Percentiles rank a stretch among this genome's conserved stretches.
phyloP scores from a whole-genome alignment of 345 rosid species.

The Salix dunnii region DNA sequence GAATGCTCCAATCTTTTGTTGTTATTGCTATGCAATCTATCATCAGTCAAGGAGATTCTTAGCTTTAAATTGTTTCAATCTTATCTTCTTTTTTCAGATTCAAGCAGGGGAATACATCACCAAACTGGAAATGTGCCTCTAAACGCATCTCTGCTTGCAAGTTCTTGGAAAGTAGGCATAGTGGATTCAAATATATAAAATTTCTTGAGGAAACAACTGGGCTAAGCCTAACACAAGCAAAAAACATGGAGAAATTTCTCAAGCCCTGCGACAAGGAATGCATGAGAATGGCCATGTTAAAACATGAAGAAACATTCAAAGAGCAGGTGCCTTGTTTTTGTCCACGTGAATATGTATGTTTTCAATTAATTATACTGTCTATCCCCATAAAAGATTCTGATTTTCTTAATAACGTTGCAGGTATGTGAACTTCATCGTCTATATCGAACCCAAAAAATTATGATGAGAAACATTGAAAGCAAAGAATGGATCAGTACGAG shows the following conservation, averaged over 20 bases:
- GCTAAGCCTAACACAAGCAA: not conserved
- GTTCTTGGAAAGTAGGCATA: not conserved
- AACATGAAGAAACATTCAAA: conserved; percentile 95
- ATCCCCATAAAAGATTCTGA: not conserved
- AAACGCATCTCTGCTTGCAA: conserved; percentile 13
- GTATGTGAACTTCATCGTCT: conserved; percentile 86
- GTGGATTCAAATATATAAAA: not conserved
- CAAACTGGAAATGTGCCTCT: conserved; percentile 7
- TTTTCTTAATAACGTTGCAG: conserved; percentile 32
- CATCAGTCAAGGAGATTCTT: not conserved
- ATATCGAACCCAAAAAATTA: conserved; percentile 67
- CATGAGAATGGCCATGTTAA: conserved; percentile 91
- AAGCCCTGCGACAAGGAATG: conserved; percentile 67
- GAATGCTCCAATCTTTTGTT: not conserved
- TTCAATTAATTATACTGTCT: not conserved
- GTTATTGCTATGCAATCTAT: not conserved
- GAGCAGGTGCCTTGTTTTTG: conserved; percentile 53
- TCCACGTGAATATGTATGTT: not conserved
- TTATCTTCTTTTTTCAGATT: not conserved
- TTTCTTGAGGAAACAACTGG: not conserved
- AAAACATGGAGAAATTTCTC: conserved; percentile 61
- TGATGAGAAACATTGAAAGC: conserved; percentile 58
- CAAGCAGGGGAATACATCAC: not conserved
- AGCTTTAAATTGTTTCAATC: not conserved
- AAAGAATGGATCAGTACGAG: conserved; percentile 16